Evolutionary conservation across 2,329 filamentous ascomycete species (phyloP), one percentile per base, ranked within the genome.

Genomic region (Aaosphaeria pasadenensis): DNA sequence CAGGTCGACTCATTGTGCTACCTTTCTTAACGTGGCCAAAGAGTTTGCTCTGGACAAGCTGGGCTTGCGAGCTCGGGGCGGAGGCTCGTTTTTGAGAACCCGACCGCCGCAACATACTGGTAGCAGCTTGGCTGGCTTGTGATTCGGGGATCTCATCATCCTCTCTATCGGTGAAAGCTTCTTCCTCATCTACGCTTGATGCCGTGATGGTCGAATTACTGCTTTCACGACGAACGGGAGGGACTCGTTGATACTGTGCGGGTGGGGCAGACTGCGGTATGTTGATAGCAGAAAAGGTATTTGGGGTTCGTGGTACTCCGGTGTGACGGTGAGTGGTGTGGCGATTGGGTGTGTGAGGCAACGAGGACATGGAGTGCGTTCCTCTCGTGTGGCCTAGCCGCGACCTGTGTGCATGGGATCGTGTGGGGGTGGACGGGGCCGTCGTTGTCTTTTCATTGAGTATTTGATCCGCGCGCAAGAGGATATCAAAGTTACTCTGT

Each of bases 311-410:
- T 76, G 82, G 60, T 2, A 86, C 80, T 7, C 88, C 64, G 35
- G 69, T 62, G 70, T 65, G 88, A 74, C 57, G 79, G 83, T 43
- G 86, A 83, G 43, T 84, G 74, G 57, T 53, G 38, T 57, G 71
- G 11, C 82, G 78, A 39, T 76, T 74, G 7, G 90, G 89, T 2
- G 90, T 95, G 5, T 84, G 84, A 6, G 90, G 90, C 5, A 96
- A 75, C 1, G 91, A 94, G 1, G 91, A 95, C 67, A 95, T 77
- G 40, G 89, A 94, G 66, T 95, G 89, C 30, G 85, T 83, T 49
- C 86, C 88, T 56, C 90, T 84, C 13, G 80, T 82, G 66, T 95
- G 90, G 47, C 82, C 83, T 46, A 80, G 74, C 44, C 73, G 49
- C 67, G 78, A 62, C 74, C 79, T 67, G 71, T 78, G 51, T 68